Conservation (phyloP, 345 rosid genomes). For the Salix koriyanagi region DNA sequence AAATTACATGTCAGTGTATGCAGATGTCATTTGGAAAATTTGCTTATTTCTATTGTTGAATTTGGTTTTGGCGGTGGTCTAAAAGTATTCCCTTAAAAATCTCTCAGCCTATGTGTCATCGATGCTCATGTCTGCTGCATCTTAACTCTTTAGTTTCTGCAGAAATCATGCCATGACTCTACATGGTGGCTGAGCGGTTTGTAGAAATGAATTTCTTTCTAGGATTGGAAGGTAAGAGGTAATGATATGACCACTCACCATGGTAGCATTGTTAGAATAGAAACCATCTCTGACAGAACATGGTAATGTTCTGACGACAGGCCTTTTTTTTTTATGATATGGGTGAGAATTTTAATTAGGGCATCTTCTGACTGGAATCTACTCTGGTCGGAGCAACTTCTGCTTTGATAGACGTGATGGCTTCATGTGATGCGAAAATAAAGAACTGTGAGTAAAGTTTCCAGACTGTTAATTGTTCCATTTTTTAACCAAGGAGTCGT, state of each 20-base stretch:
- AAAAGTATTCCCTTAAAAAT: background rate
- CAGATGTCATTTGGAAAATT: constrained; percentile 17
- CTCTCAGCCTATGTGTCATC: background rate
- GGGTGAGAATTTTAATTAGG: too few relatives aligned
- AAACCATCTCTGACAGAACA: background rate
- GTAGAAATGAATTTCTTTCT: background rate
- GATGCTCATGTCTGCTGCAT: background rate
- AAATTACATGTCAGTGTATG: constrained; percentile 21
- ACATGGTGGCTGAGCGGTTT: background rate
- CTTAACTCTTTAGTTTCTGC: background rate
- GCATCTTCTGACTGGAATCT: too few relatives aligned
- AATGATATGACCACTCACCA: background rate
- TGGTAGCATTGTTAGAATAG: background rate
- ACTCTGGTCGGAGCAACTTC: background rate
- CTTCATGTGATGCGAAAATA: background rate
- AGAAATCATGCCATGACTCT: background rate
- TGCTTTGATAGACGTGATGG: background rate
- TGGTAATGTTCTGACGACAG: background rate
- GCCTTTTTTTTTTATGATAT: background rate
- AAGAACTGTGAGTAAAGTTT: too few relatives aligned
- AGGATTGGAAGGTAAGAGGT: background rate
- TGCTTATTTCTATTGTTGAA: constrained; percentile 12
- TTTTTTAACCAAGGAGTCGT: too few relatives aligned
- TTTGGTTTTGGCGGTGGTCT: background rate
- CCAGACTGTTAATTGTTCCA: too few relatives aligned